Evolutionary conservation across 1,284 basidiomycete genomes (phyloP), one percentile per base, ranked within the genome.

Genomic region (Ceratobasidium papillatum): DNA sequence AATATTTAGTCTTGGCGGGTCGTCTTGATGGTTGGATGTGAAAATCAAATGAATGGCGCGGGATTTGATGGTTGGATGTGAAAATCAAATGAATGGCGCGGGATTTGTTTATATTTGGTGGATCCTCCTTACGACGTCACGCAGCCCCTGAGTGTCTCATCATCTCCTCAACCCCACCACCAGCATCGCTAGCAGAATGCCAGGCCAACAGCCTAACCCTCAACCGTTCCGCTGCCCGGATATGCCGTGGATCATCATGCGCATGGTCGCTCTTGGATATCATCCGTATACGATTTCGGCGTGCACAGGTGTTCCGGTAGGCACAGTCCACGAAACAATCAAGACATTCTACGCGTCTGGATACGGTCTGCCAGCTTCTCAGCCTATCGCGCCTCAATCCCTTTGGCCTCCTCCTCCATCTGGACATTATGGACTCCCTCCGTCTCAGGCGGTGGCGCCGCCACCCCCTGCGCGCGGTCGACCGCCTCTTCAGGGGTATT

Each of bases 261-360:
- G 54, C 3, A 58, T 58, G 54, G 32, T 32, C 1, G 54, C 54
- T 7, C 54, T 58, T n/a, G 54, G 54, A 58, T 58, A 58, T n/a
- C 12, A 58, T 36, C 54, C 54, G 7, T 36, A 30, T 2, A 58
- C 54, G 7, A 36, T 58, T 19, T 4, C 30, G 9, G 32, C 32
- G 30, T 58, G 54, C 32, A 58, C 32, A 3, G 54, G 54, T 36
- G 19, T 58, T 36, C 32, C 54, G 1, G 54, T 19, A n/a, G 3
- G 5, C 54, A 19, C 17, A n/a, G 19, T 58, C 19, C 54, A 58
- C 30, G 32, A 36, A 8, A 58, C 32, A 17, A 30, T 58, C 9
- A 36, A 19, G 7, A 19, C 54, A 9, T 58, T 58, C 17, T 36
- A 19, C 32, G 54, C 54, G 27, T 22, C 54, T 36, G 54, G 54